Conservation (phyloP, 176 grass and related monocot species). For the Bromus sterilis region DNA sequence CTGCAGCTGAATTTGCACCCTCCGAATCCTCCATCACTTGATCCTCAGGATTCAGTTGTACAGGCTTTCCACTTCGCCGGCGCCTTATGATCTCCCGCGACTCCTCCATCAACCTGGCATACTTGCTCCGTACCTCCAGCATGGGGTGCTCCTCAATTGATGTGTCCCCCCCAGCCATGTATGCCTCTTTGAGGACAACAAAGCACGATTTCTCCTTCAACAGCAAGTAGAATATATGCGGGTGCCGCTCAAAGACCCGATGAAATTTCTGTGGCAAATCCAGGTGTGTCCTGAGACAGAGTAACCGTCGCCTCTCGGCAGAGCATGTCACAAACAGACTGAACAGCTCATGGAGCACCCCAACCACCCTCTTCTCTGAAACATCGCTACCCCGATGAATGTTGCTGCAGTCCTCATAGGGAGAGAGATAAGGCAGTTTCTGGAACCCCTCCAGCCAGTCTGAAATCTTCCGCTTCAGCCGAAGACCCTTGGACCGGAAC, state of each 20-base stretch:
- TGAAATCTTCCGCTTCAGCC: constrained; percentile 63
- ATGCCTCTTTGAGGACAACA: constrained; percentile 83
- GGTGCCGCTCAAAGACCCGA: constrained; percentile 54
- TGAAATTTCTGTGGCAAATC: constrained; percentile 70
- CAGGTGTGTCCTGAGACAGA: constrained; percentile 56
- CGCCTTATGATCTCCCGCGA: constrained; percentile 46
- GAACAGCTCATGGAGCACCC: constrained; percentile 72
- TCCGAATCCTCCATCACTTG: neutral
- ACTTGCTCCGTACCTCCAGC: constrained; percentile 49
- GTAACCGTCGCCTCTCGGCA: constrained; percentile 54
- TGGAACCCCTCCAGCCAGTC: constrained; percentile 67
- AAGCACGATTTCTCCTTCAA: constrained; percentile 79
- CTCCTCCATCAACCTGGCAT: constrained; percentile 56
- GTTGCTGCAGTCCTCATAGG: constrained; percentile 50
- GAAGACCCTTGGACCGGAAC: constrained; percentile 65
- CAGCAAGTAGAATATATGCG: constrained; percentile 67
- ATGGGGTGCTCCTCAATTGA: constrained; percentile 48
- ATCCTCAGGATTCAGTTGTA: neutral
- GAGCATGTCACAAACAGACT: constrained; percentile 60
- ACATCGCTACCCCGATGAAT: constrained; percentile 32
- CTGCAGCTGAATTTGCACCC: neutral
- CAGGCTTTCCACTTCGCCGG: constrained; percentile 21
- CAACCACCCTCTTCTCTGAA: constrained; percentile 48
- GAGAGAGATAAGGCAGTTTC: constrained; percentile 53
- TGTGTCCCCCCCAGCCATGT: constrained; percentile 37